Conservation (phyloP, 1,284 basidiomycete species). For the Xerocomus cyaneibrunnescens region DNA sequence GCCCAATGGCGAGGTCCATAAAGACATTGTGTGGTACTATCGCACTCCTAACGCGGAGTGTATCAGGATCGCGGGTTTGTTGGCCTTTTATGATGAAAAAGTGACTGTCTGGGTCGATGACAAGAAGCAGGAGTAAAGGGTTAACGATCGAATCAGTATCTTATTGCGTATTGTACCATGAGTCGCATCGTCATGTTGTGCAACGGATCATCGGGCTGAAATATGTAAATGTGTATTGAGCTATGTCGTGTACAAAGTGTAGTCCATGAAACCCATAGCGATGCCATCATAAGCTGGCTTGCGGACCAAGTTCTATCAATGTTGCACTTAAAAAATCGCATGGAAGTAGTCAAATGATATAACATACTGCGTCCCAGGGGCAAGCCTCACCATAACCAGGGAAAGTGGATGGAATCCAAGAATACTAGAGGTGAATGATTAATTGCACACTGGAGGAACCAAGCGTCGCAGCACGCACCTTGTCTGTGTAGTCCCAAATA, state of each 20-base stretch:
- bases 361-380: slow-evolving; percentile 19
- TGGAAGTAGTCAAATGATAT: neutral
- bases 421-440: slow-evolving; percentile 7
- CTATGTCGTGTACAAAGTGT: no score
- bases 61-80: slow-evolving; percentile 47
- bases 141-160: neutral
- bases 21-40: slow-evolving; percentile 66
- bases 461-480: slow-evolving; percentile 3
- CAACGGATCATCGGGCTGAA: neutral
- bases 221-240: neutral
- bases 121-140: slow-evolving; percentile 41
- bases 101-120: slow-evolving; percentile 66
- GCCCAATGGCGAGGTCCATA: slow-evolving; percentile 42
- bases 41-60: slow-evolving; percentile 51
- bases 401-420: slow-evolving; percentile 18
- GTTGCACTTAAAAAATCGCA: neutral
- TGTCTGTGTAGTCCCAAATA: slow-evolving; percentile 23
- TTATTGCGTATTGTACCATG: neutral
- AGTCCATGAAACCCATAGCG: slow-evolving; percentile 3
- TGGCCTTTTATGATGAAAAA: slow-evolving; percentile 66
- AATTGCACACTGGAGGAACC: no score
- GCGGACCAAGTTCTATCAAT: slow-evolving; percentile 10
- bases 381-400: slow-evolving; percentile 14
- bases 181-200: slow-evolving; percentile 9
- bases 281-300: slow-evolving; percentile 19